Conservation (phyloP, 1,284 basidiomycete species). For the Pseudozyma pruni region DNA sequence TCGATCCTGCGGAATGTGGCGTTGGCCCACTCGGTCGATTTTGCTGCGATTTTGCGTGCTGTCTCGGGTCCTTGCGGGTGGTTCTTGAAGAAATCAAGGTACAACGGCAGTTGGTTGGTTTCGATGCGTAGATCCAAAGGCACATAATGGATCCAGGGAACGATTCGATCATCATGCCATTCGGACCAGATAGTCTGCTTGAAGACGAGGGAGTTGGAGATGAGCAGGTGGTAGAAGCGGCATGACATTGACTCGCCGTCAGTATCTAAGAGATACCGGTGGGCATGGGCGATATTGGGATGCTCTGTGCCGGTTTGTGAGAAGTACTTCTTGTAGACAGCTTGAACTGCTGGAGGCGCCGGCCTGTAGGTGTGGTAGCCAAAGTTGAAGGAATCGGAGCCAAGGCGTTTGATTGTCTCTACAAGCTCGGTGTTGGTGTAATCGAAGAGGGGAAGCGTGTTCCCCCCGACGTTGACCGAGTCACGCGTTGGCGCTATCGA, state of each 20-base stretch:
- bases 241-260: slow-evolving; percentile 46
- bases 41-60: slow-evolving; percentile 24
- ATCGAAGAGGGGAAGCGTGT: slow-evolving; percentile 35
- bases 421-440: slow-evolving; percentile 15
- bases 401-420: slow-evolving; percentile 22
- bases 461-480: slow-evolving; percentile 26
- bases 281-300: slow-evolving; percentile 5
- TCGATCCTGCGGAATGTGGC: slow-evolving; percentile 28
- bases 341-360: too few species aligned
- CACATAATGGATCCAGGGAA: slow-evolving; percentile 43
- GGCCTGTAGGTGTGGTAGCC: too few species aligned
- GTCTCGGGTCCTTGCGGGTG: slow-evolving; percentile 17
- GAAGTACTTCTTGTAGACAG: slow-evolving; percentile 7
- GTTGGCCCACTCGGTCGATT: slow-evolving; percentile 22
- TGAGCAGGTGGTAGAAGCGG: slow-evolving; percentile 38
- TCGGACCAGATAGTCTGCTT: slow-evolving; percentile 48
- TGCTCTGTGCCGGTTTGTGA: slow-evolving; percentile 5
- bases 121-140: slow-evolving; percentile 29
- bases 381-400: slow-evolving; percentile 19
- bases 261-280: slow-evolving; percentile 29
- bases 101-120: slow-evolving; percentile 30
- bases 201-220: slow-evolving; percentile 30
- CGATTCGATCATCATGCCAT: slow-evolving; percentile 36
- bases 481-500: slow-evolving; percentile 21
- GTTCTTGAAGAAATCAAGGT: slow-evolving; percentile 39